These are phyloP conservation scores for Mrakia blollopis DNA, from an alignment of 768 basidiomycete genomes.

Conservation along the genomic window DNA sequence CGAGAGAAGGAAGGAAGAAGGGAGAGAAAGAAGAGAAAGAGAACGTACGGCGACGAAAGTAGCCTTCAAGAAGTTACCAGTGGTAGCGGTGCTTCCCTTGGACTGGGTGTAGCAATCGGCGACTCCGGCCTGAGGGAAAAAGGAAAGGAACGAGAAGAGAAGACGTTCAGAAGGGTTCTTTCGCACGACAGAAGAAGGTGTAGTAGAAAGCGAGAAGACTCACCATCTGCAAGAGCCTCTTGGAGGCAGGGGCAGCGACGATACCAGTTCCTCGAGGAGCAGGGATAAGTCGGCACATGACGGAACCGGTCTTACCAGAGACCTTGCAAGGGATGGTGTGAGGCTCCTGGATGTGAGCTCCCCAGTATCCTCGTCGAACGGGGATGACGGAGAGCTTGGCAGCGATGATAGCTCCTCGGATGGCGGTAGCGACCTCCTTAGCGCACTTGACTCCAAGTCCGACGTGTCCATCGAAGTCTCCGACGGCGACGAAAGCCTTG, in stretches of 20 bases:
- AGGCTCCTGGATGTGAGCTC: conserved; percentile 95
- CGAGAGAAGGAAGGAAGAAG: no score
- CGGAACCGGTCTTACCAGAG: conserved; percentile 95
- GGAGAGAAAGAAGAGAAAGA: conserved; percentile 10
- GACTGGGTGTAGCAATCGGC: conserved; percentile 97
- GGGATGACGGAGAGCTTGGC: conserved; percentile 98
- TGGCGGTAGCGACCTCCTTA: conserved; percentile 99
- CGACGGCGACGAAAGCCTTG: conserved; percentile 99
- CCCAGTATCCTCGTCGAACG: conserved; percentile 99
- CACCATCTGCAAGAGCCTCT: conserved; percentile 82
- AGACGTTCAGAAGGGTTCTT: background rate
- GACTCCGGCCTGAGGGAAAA: conserved; percentile 63
- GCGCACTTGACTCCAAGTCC: conserved; percentile 99
- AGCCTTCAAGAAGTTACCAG: conserved; percentile 92
- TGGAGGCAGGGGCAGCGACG: conserved; percentile 95
- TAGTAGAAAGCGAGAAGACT: background rate
- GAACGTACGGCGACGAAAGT: conserved; percentile 79
- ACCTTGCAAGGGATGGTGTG: conserved; percentile 99
- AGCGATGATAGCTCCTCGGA: conserved; percentile 97
- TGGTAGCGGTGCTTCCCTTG: conserved; percentile 93
- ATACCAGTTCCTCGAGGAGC: conserved; percentile 98
- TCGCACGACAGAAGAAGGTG: no score
- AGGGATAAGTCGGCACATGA: conserved; percentile 98
- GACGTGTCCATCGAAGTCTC: conserved; percentile 97
- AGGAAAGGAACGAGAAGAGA: background rate